phyloP scores from a whole-genome alignment of 2,329 filamentous ascomycete species.

The Trichoderma brevicompactum region DNA sequence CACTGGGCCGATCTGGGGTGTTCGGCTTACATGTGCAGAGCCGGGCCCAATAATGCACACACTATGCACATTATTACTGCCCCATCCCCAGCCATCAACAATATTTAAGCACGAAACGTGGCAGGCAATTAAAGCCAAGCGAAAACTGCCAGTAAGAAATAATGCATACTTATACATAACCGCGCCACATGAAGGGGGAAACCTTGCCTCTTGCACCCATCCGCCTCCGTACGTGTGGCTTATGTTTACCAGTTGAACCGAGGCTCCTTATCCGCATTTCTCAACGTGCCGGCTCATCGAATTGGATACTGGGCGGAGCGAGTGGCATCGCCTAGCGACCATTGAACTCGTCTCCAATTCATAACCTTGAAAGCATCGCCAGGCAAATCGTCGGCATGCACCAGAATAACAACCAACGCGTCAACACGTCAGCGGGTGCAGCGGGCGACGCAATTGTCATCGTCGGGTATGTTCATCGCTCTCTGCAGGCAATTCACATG shows the following conservation, averaged over 20 bases:
- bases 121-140: not conserved
- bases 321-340: conserved; percentile 4
- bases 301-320: conserved; percentile 25
- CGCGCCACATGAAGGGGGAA: conserved; percentile 15
- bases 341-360: not conserved
- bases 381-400: conserved; percentile 26
- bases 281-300: conserved; percentile 18
- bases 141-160: not conserved
- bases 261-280: conserved; percentile 18
- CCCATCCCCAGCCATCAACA: conserved; percentile 23
- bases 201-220: not conserved
- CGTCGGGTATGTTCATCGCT: conserved; percentile 33
- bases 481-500: not conserved
- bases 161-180: conserved; percentile 10
- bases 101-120: not conserved
- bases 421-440: conserved; percentile 11
- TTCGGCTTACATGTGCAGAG: conserved; percentile 9
- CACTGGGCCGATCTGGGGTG: conserved; percentile 10
- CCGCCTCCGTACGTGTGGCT: not conserved
- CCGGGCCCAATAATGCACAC: not conserved
- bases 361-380: conserved; percentile 4
- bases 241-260: not conserved
- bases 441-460: conserved; percentile 33
- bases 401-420: conserved; percentile 17
- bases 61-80: conserved; percentile 1